Conservation (phyloP, 768 basidiomycete species). For the Coprinopsis marcescibilis region DNA sequence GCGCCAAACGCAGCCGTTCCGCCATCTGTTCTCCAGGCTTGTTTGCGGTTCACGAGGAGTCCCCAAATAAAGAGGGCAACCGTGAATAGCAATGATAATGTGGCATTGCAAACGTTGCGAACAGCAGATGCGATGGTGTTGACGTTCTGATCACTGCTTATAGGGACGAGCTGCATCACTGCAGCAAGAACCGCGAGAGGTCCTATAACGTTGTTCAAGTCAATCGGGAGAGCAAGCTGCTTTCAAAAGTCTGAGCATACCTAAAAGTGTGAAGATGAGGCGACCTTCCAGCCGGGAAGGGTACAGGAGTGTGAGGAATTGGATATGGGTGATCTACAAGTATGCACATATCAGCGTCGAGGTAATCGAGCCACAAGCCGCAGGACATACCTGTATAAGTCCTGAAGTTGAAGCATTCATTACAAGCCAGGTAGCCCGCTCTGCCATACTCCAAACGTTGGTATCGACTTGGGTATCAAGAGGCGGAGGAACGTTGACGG, state of each 20-base stretch:
- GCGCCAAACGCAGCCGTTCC: constrained; percentile 92
- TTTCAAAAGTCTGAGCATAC: constrained; percentile 33
- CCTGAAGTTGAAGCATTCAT: constrained; percentile 84
- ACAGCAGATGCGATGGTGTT: constrained; percentile 62
- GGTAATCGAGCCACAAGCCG: not conserved
- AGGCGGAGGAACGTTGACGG: constrained; percentile 65
- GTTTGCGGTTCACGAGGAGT: constrained; percentile 75
- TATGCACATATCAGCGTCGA: not conserved
- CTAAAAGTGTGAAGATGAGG: constrained; percentile 81
- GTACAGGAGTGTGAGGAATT: constrained; percentile 92
- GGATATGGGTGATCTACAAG: constrained; percentile 88
- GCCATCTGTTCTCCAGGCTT: constrained; percentile 96
- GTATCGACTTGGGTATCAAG: constrained; percentile 25
- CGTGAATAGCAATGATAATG: constrained; percentile 93
- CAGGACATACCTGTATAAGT: constrained; percentile 68
- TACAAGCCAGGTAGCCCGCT: constrained; percentile 75
- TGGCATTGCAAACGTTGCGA: constrained; percentile 93
- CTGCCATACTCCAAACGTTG: constrained; percentile 53
- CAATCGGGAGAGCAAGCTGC: too few relatives aligned
- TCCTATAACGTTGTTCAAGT: constrained; percentile 34
- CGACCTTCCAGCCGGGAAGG: constrained; percentile 85
- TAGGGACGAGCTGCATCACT: constrained; percentile 75
- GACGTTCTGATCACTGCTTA: constrained; percentile 39
- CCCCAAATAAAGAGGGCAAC: constrained; percentile 91
- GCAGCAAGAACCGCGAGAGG: constrained; percentile 85